A percentile compares a stretch with the other conserved stretches of the same genome.
phyloP scores from a whole-genome alignment of 495 filamentous ascomycete species.

The Ramalina intermedia region DNA sequence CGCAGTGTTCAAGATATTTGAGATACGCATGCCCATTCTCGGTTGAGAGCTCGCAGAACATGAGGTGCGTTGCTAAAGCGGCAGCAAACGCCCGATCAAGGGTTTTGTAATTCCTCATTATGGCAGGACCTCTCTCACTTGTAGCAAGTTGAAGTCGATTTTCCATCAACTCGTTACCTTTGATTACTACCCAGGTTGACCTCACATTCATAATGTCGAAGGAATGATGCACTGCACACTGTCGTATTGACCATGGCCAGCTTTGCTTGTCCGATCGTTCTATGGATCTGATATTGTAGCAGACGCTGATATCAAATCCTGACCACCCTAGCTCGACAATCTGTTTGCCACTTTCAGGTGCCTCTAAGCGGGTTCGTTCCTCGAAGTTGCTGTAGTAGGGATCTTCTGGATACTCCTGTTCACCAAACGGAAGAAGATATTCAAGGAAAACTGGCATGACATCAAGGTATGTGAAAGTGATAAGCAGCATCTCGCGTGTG shows the following conservation, averaged over 20 bases:
- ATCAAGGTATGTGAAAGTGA: conserved; percentile 29
- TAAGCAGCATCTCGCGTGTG: conserved; percentile 22
- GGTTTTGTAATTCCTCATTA: conserved; percentile 11
- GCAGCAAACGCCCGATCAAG: conserved; percentile 18
- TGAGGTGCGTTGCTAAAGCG: conserved; percentile 22
- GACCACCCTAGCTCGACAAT: conserved; percentile 27
- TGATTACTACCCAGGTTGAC: conserved; percentile 26
- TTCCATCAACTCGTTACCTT: conserved; percentile 26
- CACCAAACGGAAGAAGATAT: conserved; percentile 29
- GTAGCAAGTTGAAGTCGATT: conserved; percentile 19
- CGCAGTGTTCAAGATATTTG: conserved; percentile 24
- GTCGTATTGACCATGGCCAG: conserved; percentile 30
- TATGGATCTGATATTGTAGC: conserved; percentile 29
- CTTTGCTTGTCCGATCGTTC: conserved; percentile 4
- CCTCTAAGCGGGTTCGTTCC: conserved; percentile 9
- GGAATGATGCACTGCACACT: conserved; percentile 27
- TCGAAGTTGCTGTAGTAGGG: conserved; percentile 20
- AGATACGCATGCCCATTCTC: conserved; percentile 33
- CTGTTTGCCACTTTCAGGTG: conserved; percentile 6
- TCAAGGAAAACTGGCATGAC: conserved; percentile 29
- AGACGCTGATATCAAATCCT: conserved; percentile 24
- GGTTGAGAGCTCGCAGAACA: conserved; percentile 29
- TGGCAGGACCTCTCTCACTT: conserved; percentile 3
- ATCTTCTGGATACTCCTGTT: conserved; percentile 23
- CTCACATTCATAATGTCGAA: conserved; percentile 27